These are phyloP conservation scores for Neoscytalidium dimidiatum DNA, from an alignment of 2,329 filamentous ascomycete species.

Conservation along the genomic window DNA sequence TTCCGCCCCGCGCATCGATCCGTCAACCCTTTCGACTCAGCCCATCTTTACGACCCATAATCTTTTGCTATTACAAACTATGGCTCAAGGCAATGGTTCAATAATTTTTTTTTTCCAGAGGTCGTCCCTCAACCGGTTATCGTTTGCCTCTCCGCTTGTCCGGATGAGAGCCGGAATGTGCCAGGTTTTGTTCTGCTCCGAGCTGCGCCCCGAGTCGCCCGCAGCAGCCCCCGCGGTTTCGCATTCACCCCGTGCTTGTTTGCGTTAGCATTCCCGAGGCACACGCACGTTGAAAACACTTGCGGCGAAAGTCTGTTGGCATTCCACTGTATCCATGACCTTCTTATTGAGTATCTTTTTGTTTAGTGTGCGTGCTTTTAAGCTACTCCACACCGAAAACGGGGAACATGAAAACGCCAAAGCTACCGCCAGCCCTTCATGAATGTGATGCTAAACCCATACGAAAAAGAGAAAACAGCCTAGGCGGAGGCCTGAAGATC, in stretches of 20 bases:
- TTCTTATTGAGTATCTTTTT: constrained; percentile 21
- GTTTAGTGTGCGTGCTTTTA: constrained; percentile 17
- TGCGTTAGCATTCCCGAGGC: not conserved
- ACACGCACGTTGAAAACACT: not conserved
- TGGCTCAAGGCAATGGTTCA: not conserved
- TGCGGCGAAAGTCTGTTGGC: not conserved
- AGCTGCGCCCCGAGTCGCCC: not conserved
- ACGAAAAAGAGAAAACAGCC: constrained; percentile 27
- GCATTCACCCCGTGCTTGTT: not conserved
- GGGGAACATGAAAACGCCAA: constrained; percentile 30
- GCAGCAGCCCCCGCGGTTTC: not conserved
- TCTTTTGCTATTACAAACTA: not conserved
- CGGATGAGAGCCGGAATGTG: not conserved
- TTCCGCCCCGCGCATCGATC: not conserved
- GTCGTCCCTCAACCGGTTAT: not conserved
- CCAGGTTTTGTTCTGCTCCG: not conserved
- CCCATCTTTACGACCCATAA: not conserved
- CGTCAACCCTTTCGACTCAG: not conserved
- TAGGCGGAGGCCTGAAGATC: constrained; percentile 63
- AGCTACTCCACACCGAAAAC: constrained; percentile 14
- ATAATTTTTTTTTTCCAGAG: not conserved
- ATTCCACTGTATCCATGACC: constrained; percentile 19
- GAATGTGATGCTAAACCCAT: constrained; percentile 29
- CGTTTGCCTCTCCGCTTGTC: not conserved
- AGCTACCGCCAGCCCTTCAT: constrained; percentile 38